These are phyloP conservation scores for Miscanthus lutarioriparius DNA, from an alignment of 176 grass and related monocot species.

Conservation along the genomic window DNA sequence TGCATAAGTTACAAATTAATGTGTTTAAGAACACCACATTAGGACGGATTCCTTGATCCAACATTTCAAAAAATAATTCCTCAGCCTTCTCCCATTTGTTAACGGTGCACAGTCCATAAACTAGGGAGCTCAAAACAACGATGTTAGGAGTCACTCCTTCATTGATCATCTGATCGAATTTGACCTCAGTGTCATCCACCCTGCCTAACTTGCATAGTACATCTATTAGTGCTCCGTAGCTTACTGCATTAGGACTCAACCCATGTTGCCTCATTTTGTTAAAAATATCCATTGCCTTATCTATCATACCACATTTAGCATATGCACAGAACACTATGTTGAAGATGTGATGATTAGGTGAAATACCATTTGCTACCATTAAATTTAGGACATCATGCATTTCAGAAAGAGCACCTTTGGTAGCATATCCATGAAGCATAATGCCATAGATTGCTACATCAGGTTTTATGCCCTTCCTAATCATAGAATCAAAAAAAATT, in stretches of 20 bases:
- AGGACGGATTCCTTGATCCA: neutral
- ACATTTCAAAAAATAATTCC: neutral
- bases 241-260: neutral
- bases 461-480: neutral
- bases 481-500: conserved; percentile 1
- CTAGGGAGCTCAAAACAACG: neutral
- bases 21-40: neutral
- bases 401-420: neutral
- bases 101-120: neutral
- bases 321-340: neutral
- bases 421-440: neutral
- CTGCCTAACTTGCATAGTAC: neutral
- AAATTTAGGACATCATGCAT: neutral
- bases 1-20: neutral
- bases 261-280: neutral
- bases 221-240: neutral
- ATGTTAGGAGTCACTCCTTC: neutral
- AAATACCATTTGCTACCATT: neutral
- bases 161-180: neutral
- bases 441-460: neutral
- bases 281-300: neutral
- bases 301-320: neutral
- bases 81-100: neutral
- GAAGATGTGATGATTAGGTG: neutral
- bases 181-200: neutral